phyloP scores from a whole-genome alignment of 75 land plant genomes.

The Sequoiadendron giganteum region DNA sequence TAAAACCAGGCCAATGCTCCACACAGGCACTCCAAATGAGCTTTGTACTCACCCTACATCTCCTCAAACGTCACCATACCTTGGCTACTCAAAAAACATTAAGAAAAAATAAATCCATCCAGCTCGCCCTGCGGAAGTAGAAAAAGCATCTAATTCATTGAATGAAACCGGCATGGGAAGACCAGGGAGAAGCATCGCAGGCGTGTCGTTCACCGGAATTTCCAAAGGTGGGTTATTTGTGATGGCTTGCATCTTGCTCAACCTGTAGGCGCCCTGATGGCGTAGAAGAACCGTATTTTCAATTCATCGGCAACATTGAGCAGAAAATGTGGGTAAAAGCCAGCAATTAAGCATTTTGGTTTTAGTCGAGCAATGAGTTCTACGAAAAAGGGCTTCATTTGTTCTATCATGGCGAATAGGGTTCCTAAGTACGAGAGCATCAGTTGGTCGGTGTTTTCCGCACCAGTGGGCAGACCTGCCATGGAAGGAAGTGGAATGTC shows the following conservation, averaged over 20 bases:
- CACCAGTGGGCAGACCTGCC: neutral
- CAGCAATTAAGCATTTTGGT: neutral
- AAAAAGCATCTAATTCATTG: neutral
- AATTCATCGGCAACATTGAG: neutral
- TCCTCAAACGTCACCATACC: slow-evolving; percentile 13
- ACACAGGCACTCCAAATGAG: neutral
- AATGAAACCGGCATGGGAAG: neutral
- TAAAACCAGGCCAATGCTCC: slow-evolving; percentile 9
- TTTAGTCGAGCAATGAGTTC: neutral
- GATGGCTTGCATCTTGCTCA: neutral
- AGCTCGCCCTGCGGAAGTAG: neutral
- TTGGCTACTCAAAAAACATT: neutral
- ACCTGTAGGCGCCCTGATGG: neutral
- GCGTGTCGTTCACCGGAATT: neutral
- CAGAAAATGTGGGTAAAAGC: neutral
- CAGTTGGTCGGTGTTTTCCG: neutral
- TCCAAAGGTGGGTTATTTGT: neutral
- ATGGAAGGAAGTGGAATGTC: neutral
- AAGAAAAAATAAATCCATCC: neutral
- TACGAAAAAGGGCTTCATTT: neutral
- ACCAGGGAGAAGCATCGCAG: neutral
- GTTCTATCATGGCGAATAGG: neutral
- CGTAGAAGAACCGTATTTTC: neutral
- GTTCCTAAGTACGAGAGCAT: neutral
- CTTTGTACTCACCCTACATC: slow-evolving; percentile 7